Evolutionary conservation across 371 early-diverging fungal species (phyloP).

Genomic region (Actinomortierella ambigua): DNA sequence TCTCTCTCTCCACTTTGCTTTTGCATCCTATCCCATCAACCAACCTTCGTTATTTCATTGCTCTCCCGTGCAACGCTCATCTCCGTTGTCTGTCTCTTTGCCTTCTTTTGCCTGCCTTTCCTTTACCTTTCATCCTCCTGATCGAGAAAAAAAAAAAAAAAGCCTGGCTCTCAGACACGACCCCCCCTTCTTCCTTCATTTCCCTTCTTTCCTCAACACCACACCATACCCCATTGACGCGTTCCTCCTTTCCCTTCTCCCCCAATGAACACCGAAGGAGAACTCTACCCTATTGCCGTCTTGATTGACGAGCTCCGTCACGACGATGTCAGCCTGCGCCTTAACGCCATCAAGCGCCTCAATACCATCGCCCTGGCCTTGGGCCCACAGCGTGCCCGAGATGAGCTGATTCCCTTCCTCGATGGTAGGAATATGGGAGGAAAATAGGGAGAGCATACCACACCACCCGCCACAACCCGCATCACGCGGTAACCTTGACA

Average conservation of each 20-base stretch:
- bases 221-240: background rate
- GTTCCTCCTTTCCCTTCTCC: background rate
- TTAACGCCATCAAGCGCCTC: conserved; percentile 91
- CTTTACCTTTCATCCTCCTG: background rate
- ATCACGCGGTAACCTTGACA: background rate
- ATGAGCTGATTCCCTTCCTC: conserved; percentile 95
- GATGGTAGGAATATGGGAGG: conserved; percentile 70
- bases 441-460: conserved; percentile 5
- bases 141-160: background rate
- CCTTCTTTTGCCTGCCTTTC: background rate
- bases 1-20: background rate
- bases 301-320: conserved; percentile 97
- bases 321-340: conserved; percentile 91
- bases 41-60: background rate
- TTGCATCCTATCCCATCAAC: background rate
- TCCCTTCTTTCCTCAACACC: background rate
- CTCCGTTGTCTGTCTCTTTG: background rate
- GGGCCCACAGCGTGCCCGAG: conserved; percentile 93
- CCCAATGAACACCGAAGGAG: conserved; percentile 46
- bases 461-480: background rate
- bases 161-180: background rate
- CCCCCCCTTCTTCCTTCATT: background rate
- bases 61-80: background rate
- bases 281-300: conserved; percentile 83
- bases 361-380: conserved; percentile 92